Percentiles rank a stretch among this genome's conserved stretches.
These are phyloP conservation scores for Cymbopogon citratus DNA, from an alignment of 176 grass and related monocot species.

Conservation along the genomic window DNA sequence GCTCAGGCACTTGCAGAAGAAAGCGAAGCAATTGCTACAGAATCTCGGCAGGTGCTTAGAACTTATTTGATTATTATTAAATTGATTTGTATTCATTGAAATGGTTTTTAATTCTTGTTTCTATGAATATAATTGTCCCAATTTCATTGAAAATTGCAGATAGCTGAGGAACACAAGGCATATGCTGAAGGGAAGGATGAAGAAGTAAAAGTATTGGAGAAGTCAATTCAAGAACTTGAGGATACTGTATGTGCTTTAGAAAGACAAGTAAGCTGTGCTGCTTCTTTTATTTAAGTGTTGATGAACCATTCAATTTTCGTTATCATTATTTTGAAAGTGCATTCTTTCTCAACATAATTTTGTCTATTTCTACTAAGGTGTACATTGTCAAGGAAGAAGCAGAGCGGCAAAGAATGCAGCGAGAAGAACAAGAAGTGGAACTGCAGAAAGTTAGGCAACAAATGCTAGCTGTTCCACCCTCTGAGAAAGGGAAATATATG, in stretches of 20 bases:
- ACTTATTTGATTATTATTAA: conserved; percentile 11
- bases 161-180: conserved; percentile 60
- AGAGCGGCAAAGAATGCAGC: conserved; percentile 58
- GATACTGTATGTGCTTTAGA: conserved; percentile 77
- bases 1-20: conserved; percentile 71
- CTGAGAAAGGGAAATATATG: conserved; percentile 21
- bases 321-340: background rate
- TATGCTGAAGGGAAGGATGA: conserved; percentile 90
- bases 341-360: background rate
- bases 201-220: conserved; percentile 83
- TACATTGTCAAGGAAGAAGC: conserved; percentile 75
- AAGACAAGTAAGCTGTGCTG: conserved; percentile 55
- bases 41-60: conserved; percentile 69
- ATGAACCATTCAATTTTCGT: background rate
- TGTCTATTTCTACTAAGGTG: conserved; percentile 50
- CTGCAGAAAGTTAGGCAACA: conserved; percentile 75
- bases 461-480: conserved; percentile 46
- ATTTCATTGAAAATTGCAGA: conserved; percentile 37
- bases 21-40: conserved; percentile 83
- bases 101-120: background rate
- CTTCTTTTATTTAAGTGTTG: conserved; percentile 15
- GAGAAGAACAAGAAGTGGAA: conserved; percentile 76
- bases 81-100: background rate
- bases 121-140: background rate
- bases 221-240: conserved; percentile 77